Base-by-base conservation (phyloP, 208 protist species). In the Trypanosoma mega region DNA sequence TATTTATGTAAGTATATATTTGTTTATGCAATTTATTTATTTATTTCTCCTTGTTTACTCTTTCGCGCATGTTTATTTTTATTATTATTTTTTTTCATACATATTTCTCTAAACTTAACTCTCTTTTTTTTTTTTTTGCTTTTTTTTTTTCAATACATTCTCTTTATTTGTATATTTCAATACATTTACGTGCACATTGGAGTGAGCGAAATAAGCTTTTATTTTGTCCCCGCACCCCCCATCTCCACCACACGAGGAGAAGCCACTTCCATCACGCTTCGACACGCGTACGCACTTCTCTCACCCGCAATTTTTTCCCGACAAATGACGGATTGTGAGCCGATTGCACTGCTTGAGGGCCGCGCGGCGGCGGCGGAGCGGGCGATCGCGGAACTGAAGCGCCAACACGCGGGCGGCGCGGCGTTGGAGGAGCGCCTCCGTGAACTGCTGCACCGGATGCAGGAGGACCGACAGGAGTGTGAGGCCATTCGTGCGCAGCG, bases 401-500 rank as follows among this genome's bases (percentile, higher is more conserved):
- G 18, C 37, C 65, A 73, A 12, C 24, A 33, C 11, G 51, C 37
- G 31, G 54, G 44, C 29, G 37, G 63, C 20, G 63, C 31, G 0
- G 53, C 45, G 23, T 44, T 89, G 11, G 79, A 76, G 55, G 33
- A 41, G 3, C 59, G 69, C 11, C 74, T 93, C 20, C 74, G 73
- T 9, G 67, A 83, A 48, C 71, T 93, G 46, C 68, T 86, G 53
- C 57, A 74, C 34, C 68, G 82, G 9, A 66, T 94, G 71, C 29
- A 78, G 24, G 80, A 80, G 49, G 87, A 94, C 59, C 76, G 80
- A 6, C 72, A 76, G 11, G 88, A 94, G 74, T 88, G 76, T 51
- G 88, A 94, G 51, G 74, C 63, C 24, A 86, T 92, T 47, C 74
- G 84, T 8, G 80, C 82, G 2, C 72, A 90, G 63, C 80, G 85